These are phyloP conservation scores for Apiotrichum sp. DNA, from an alignment of 1,284 basidiomycete genomes.

Conservation along the genomic window DNA sequence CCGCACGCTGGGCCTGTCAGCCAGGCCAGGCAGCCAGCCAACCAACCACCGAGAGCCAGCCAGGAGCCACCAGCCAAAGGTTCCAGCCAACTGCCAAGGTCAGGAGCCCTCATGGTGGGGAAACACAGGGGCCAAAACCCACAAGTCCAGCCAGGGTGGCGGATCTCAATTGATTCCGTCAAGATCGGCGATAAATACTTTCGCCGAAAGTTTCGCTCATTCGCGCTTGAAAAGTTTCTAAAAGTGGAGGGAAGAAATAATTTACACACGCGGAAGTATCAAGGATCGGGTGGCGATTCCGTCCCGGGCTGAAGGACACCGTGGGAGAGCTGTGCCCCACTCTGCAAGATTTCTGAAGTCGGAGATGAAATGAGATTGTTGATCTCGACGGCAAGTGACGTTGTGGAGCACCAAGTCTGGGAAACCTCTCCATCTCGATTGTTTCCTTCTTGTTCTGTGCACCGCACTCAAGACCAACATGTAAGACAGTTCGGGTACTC, in stretches of 20 bases:
- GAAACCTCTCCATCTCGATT: too few relatives aligned
- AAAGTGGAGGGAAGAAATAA: not conserved
- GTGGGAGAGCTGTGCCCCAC: not conserved
- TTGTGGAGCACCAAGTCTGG: too few relatives aligned
- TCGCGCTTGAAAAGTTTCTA: not conserved
- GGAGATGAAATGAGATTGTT: too few relatives aligned
- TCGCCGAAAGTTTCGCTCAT: not conserved
- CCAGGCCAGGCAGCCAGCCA: not conserved
- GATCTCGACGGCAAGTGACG: too few relatives aligned
- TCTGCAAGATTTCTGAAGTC: constrained; percentile 1
- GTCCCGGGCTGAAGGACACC: not conserved
- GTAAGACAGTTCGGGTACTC: not conserved
- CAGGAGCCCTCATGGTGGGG: not conserved
- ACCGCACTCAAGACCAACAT: not conserved
- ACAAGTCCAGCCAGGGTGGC: not conserved
- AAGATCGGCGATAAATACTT: not conserved
- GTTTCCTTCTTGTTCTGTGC: too few relatives aligned
- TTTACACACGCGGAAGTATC: too few relatives aligned
- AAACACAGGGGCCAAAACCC: too few relatives aligned
- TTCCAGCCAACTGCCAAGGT: not conserved
- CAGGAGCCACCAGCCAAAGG: not conserved
- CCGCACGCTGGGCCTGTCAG: too few relatives aligned
- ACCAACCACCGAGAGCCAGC: too few relatives aligned
- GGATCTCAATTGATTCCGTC: not conserved
- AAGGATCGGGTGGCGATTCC: too few relatives aligned